phyloP scores from a whole-genome alignment of 768 basidiomycete genomes.

The Candolleomyces efflorescens region DNA sequence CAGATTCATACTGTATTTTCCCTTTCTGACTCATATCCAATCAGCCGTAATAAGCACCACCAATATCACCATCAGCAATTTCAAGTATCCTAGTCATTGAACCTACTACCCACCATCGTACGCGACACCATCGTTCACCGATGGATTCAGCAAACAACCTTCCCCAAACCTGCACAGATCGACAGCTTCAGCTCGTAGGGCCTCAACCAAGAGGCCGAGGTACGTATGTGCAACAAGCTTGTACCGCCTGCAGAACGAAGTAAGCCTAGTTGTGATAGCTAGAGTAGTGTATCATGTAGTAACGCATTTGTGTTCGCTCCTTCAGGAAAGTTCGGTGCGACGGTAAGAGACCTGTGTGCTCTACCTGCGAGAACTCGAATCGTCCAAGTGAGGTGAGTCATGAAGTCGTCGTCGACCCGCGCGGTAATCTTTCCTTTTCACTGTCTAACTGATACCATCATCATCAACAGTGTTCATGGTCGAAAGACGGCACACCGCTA shows the following conservation, averaged over 20 bases:
- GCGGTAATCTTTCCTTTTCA: not conserved
- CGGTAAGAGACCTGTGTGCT: slow-evolving; percentile 39
- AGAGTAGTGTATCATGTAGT: slow-evolving; percentile 2
- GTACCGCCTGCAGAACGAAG: slow-evolving; percentile 35
- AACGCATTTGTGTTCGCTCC: not conserved
- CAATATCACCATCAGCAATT: not conserved
- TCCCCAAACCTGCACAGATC: not conserved
- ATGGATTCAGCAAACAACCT: slow-evolving; percentile 1
- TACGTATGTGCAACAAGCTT: slow-evolving; percentile 33
- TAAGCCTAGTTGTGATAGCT: slow-evolving; percentile 16
- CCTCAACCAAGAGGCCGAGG: slow-evolving; percentile 27
- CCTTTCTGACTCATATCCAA: not conserved
- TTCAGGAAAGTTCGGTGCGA: slow-evolving; percentile 45
- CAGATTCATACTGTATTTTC: not conserved
- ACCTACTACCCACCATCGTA: not conserved
- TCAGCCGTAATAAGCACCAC: not conserved
- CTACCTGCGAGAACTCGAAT: slow-evolving; percentile 33
- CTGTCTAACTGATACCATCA: not conserved
- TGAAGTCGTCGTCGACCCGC: not conserved
- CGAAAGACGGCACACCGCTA: slow-evolving; percentile 28
- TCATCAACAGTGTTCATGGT: slow-evolving; percentile 37
- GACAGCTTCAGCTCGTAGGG: not conserved
- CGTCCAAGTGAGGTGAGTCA: slow-evolving; percentile 34
- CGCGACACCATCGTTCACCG: not conserved
- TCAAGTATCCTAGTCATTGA: not conserved